Evolutionary conservation across 768 basidiomycete species (phyloP).

Genomic region (Mycena alexandri): DNA sequence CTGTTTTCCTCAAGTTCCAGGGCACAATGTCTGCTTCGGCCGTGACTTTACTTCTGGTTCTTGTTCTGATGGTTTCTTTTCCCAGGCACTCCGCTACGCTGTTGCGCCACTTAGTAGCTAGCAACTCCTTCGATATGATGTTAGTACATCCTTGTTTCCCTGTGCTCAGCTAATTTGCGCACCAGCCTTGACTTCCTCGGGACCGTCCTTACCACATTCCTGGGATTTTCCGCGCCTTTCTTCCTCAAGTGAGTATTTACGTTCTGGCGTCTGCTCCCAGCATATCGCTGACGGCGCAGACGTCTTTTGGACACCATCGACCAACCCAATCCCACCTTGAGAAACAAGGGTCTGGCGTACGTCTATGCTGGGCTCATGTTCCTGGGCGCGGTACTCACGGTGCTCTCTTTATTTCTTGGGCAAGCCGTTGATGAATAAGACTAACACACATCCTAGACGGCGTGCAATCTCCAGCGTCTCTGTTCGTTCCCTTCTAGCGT

Average conservation of each 20-base stretch:
- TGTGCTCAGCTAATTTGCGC: too few species aligned
- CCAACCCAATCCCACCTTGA: background rate
- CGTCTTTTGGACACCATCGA: slow-evolving; percentile 17
- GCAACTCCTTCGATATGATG: slow-evolving; percentile 63
- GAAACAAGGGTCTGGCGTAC: slow-evolving; percentile 13
- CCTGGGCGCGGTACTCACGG: slow-evolving; percentile 1
- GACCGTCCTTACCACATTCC: slow-evolving; percentile 74
- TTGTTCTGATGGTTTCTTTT: background rate
- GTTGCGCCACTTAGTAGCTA: slow-evolving; percentile 55
- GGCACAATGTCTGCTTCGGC: background rate
- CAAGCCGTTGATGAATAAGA: too few species aligned
- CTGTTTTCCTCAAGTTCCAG: slow-evolving; percentile 68
- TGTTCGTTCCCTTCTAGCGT: background rate
- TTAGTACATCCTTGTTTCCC: slow-evolving; percentile 34
- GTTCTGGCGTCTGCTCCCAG: slow-evolving; percentile 36
- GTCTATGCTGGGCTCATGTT: slow-evolving; percentile 22
- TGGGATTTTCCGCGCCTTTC: slow-evolving; percentile 85
- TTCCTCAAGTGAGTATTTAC: slow-evolving; percentile 74
- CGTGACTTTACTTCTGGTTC: background rate
- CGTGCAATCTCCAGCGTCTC: slow-evolving; percentile 1
- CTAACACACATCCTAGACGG: background rate
- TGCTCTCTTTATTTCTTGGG: background rate
- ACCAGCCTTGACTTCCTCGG: slow-evolving; percentile 71
- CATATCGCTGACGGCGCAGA: background rate
- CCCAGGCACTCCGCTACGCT: slow-evolving; percentile 51